Evolutionary conservation across 2,329 filamentous ascomycete genomes (phyloP).

Genomic region (Juglanconis oblonga): DNA sequence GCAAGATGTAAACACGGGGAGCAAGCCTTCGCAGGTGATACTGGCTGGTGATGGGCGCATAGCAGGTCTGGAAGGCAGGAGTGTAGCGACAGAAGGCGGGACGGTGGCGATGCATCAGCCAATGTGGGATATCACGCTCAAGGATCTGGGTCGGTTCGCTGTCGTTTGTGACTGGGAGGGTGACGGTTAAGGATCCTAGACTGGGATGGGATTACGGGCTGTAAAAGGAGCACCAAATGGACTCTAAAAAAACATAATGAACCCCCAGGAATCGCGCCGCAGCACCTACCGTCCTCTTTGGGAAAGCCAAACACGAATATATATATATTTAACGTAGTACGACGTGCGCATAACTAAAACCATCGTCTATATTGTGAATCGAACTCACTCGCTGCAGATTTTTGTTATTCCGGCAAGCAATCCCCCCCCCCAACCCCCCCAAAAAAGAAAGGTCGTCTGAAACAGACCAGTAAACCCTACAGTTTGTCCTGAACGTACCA

Average conservation of each 20-base stretch:
- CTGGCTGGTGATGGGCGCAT: slow-evolving; percentile 27
- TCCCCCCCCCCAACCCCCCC: no score
- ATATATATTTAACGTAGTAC: no score
- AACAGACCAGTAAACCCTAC: no score
- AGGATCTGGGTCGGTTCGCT: slow-evolving; percentile 29
- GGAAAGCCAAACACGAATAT: no score
- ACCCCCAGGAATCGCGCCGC: neutral
- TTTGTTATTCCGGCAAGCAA: no score
- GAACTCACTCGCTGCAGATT: no score
- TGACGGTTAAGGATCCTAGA: neutral
- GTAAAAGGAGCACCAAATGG: neutral
- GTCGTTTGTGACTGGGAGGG: slow-evolving; percentile 37
- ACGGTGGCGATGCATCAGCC: slow-evolving; percentile 33
- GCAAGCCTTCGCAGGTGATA: slow-evolving; percentile 12
- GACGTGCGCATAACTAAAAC: no score
- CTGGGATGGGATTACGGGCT: neutral
- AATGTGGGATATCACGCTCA: slow-evolving; percentile 34
- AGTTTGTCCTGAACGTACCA: no score
- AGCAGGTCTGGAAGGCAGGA: slow-evolving; percentile 25
- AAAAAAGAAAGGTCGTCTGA: no score
- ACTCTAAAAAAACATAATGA: neutral
- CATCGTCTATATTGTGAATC: no score
- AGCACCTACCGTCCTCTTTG: no score
- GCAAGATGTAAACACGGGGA: neutral
- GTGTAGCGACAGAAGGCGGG: slow-evolving; percentile 25